These are phyloP conservation scores for Paecilomyces sp. DNA, from an alignment of 2,329 filamentous ascomycete genomes.

Conservation along the genomic window DNA sequence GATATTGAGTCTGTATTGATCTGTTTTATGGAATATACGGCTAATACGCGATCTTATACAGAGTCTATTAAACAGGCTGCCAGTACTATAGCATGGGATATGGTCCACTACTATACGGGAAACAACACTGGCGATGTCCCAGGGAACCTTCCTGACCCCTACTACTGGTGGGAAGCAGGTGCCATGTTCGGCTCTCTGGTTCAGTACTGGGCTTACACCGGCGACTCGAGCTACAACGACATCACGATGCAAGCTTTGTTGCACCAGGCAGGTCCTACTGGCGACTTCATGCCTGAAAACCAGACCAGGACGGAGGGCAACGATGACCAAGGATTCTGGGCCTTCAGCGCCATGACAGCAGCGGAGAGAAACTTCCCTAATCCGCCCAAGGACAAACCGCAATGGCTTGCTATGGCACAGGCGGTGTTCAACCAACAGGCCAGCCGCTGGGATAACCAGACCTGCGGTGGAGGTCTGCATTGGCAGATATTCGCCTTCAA, in stretches of 20 bases:
- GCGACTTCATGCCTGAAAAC: slow-evolving; percentile 63
- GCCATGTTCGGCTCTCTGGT: slow-evolving; percentile 23
- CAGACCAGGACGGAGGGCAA: slow-evolving; percentile 25
- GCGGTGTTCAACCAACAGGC: slow-evolving; percentile 72
- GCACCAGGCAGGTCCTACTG: slow-evolving; percentile 58
- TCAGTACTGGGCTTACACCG: slow-evolving; percentile 25
- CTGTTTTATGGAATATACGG: too few species aligned
- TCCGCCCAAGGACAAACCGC: slow-evolving; percentile 41
- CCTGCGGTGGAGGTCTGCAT: slow-evolving; percentile 65
- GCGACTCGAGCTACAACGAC: slow-evolving; percentile 19
- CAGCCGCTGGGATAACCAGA: slow-evolving; percentile 56
- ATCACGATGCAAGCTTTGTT: slow-evolving; percentile 54
- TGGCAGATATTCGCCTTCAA: slow-evolving; percentile 68
- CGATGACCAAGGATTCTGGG: slow-evolving; percentile 36
- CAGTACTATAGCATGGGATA: slow-evolving; percentile 13
- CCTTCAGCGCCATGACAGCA: slow-evolving; percentile 28
- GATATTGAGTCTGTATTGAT: background rate
- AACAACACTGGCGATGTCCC: slow-evolving; percentile 36
- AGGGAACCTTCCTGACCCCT: slow-evolving; percentile 39
- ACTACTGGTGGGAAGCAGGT: slow-evolving; percentile 27
- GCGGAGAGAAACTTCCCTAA: slow-evolving; percentile 30
- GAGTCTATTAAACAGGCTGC: slow-evolving; percentile 1
- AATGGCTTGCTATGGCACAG: slow-evolving; percentile 67
- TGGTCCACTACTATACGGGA: slow-evolving; percentile 43
- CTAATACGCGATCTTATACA: background rate